Base-by-base conservation (phyloP, 495 filamentous ascomycete species). In the Aspergillus conjunctus region DNA sequence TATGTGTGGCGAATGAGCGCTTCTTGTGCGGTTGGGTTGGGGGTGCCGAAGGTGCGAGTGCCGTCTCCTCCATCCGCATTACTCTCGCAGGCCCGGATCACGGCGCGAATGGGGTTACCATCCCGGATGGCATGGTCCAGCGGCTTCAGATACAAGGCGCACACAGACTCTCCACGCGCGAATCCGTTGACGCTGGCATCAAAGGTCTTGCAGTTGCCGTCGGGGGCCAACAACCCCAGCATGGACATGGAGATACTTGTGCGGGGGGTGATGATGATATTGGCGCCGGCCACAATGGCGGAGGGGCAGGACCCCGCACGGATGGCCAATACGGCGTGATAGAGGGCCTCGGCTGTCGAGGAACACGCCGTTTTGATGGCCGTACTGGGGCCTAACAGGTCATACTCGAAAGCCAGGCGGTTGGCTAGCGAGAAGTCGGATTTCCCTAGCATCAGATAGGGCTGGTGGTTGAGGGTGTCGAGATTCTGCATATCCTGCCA, bases 1-100 rank as follows among this genome's bases (percentile, higher is more conserved):
- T 77, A 75, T 0, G 72, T 69, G 48, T 67, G 49, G 62, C 43
- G 67, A 14, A 56, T 48, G 21, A 56, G 32, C 26, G 2, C 33
- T 41, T 56, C 54, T 17, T 56, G 54, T 4, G 54, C 54, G 5
- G 8, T 17, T 18, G 54, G 54, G 20, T 46, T 56, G 0, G 54
- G 54, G 17, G 18, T 12, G 31, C 52, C 46, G 15, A 56, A 31
- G 6, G 15, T 37, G 8, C 4, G 17, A 4, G n/a, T 41, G 34
- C 9, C 9, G 34, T 8, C 14, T 37, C 34, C 31, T 1, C 54
- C 54, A 48, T 57, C 54, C 15, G 33, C 14, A n/a, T 57, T 57
- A 2, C 9, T 5, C 0, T 26, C 54, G 3, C 39, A 46, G 10
- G 14, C 21, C 3, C 54, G 18, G 7, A 57, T 37, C 6, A 54